Base-by-base conservation (phyloP, 1,139 yeast genomes). In the Zygoascus meyerae region DNA sequence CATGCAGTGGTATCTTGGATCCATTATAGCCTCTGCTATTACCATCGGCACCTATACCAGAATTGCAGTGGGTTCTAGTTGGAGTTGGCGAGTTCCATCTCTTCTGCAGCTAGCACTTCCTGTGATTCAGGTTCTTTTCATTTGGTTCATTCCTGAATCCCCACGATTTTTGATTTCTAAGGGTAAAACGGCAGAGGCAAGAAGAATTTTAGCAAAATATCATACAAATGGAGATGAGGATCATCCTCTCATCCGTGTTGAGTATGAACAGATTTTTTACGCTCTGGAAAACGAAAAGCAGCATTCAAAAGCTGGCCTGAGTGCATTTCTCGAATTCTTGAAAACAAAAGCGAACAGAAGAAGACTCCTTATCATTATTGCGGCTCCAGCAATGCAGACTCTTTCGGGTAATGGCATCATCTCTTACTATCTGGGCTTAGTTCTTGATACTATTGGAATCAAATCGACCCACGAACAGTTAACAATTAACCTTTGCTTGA, bases 111-210 rank as follows among this genome's bases (percentile, higher is more conserved):
- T 65, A 34, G 55, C 61, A 15, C 61, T 68, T 55, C 74, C 77
- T n/a, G 14, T 63, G 2, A 8, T 69, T 12, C 72, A 67, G 52
- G 17, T 54, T 12, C 10, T 47, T 40, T 38, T 52, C 11, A 35
- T 57, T 15, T 51, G 44, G 41, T 53, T 62, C 57, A 69, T 70
- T 50, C 74, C 77, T 8, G 90, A 83, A 60, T 80, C 86, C 11
- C 89, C 92, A 52, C 77, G 90, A 70, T 83, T 68, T 65, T 81
- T 90, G 58, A 81, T 90, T 47, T 79, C 83, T 74, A 77, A 78
- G 53, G 86, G 86, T 48, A 72, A 78, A 47, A 56, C 72, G 36
- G 85, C 78, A 5, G 72, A 70, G 54, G 97, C 97, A 17, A 74
- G 75, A 47, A 63, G 67, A 15, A 94, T 87, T 3, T 66, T 89